Evolutionary conservation across 441 rosid species (phyloP).

Genomic region (Populus hybrid): DNA sequence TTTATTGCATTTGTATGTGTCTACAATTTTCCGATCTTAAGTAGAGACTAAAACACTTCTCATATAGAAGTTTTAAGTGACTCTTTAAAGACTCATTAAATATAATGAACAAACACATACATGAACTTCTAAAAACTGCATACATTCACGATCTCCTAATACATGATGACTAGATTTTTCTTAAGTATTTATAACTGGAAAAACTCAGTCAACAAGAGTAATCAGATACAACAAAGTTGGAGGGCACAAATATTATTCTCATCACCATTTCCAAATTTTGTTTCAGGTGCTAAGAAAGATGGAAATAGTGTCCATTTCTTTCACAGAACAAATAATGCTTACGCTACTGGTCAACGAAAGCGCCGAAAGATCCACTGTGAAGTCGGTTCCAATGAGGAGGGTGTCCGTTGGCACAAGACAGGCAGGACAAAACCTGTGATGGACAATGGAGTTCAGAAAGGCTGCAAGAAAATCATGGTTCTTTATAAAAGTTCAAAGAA

Average conservation of each 20-base stretch:
- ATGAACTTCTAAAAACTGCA: background rate
- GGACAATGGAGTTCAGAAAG: conserved; percentile 58
- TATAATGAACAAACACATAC: background rate
- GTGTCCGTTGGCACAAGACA: conserved; percentile 97
- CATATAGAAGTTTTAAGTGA: background rate
- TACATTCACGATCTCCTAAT: background rate
- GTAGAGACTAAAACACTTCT: background rate
- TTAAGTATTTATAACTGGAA: background rate
- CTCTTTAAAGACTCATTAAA: background rate
- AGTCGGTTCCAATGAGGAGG: conserved; percentile 38
- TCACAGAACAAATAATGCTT: conserved; percentile 76
- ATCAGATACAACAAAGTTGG: background rate
- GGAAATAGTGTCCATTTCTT: conserved; percentile 81
- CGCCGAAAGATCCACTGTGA: conserved; percentile 71
- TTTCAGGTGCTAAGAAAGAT: conserved; percentile 79
- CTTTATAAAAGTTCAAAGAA: conserved; percentile 71
- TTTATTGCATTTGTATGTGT: background rate
- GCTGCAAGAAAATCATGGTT: conserved; percentile 93
- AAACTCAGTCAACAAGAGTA: background rate
- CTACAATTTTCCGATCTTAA: background rate
- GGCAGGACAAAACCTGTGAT: conserved; percentile 74
- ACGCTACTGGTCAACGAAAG: conserved; percentile 86
- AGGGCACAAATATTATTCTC: background rate
- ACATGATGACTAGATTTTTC: background rate
- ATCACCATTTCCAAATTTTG: background rate